Evolutionary conservation across 2,329 filamentous ascomycete genomes (phyloP), one percentile per base, ranked within the genome.

Genomic region (Thyridium curvatum): DNA sequence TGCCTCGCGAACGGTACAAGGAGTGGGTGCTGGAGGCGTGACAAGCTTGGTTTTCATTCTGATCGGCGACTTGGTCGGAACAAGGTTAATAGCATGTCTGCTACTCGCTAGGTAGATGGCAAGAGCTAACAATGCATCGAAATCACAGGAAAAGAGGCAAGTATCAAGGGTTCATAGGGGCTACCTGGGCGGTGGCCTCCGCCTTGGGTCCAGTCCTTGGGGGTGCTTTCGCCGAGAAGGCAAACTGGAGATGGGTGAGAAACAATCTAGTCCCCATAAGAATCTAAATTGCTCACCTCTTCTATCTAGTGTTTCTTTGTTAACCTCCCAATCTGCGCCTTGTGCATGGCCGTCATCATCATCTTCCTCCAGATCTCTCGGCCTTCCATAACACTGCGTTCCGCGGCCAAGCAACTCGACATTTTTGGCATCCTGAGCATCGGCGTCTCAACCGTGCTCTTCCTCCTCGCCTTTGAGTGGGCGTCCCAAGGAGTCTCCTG

Each of bases 161-260:
- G 14, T 41, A 41, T 29, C 40, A 41, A 29, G 40, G 40, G 1
- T 39, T 41, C 36, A 41, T 41, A 7, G 40, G 40, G 13, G 40
- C 40, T 10, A 41, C 40, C 12, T 41, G 36, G 36, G 40, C 40
- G 28, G 36, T 41, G 18, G 40, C 40, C 2, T 41, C 40, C 12
- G 40, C 40, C 2, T 35, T 41, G 10, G 40, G 40, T 8, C 40
- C 40, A 3, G 36, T 41, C 15, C 13, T 41, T 31, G 37, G 35
- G 16, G 40, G 40, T 28, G 40, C 38, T 18, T 32, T 41, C 16
- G 40, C 40, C 8, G 30, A 41, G 12, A 35, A 41, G 16, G 37
- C 37, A 16, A 39, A 35, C 18, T 41, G 40, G 40, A 34, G 40
- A 41, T 41, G 40, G 40, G 40, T 41, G 31, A 31, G 40, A n/a